Evolutionary conservation across 148 eudicot species (phyloP), one percentile per base, ranked within the genome.

Genomic region (Spergularia bocconei): DNA sequence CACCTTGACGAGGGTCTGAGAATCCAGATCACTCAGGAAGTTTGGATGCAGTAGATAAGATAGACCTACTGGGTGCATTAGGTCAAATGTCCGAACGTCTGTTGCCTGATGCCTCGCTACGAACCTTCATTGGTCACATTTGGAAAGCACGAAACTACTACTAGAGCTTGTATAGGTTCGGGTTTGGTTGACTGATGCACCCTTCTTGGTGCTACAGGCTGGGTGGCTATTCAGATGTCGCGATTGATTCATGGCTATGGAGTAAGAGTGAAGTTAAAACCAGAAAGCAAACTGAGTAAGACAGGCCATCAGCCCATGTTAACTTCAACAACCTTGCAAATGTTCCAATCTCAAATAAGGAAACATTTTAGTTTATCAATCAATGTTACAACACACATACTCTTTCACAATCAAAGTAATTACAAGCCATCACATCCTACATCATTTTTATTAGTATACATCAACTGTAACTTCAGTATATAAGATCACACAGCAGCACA

Each of bases 361-460:
- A 19, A 57, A 47, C 67, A 4, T 21, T 55, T 23, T 25, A 67
- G 12, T 25, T 21, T 8, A 33, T 25, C 80, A 77, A 52, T 67
- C 57, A 66, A 56, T 72, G 64, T 39, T 23, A 29, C 48, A 66
- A 70, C 67, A 77, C 29, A 38, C 67, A 47, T 51, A 75, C 9
- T 70, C 71, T 76, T 72, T 73, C 56, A 76, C 86, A 83, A 65
- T 65, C 77, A 73, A 82, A 72, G 72, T 72, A 83, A 72, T 68
- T 81, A 81, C 74, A 77, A 77, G 41, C 78, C 77, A 76, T 76
- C 79, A 80, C 65, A 67, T 77, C 86, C 83, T 82, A 83, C 79
- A 76, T 50, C 61, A 60, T 67, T 38, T 65, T 80, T 79, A 77
- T 81, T 81, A 72, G 83, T 81, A 76, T 81, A 87, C 86, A 87